Conservation (phyloP, 1,139 yeast genomes). For the Yamadazyma pseudoaaseri region DNA sequence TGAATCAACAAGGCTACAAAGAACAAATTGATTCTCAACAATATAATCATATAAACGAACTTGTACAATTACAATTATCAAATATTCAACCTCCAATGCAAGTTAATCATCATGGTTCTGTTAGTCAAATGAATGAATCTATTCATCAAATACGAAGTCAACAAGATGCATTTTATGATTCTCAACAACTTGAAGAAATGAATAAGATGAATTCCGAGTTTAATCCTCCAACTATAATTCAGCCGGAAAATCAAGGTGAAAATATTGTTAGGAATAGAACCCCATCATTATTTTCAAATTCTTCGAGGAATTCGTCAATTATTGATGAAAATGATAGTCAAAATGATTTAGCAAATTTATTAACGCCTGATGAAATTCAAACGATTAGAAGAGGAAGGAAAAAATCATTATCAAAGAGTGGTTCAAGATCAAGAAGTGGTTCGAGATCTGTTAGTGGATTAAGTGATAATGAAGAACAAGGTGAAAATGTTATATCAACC, state of each 20-base stretch:
- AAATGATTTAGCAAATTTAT: slow-evolving; percentile 14
- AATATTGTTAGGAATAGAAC: slow-evolving; percentile 24
- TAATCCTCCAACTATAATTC: slow-evolving; percentile 29
- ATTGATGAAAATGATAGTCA: slow-evolving; percentile 7
- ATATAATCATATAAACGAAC: slow-evolving; percentile 11
- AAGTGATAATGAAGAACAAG: slow-evolving; percentile 15
- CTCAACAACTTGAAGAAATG: slow-evolving; percentile 16
- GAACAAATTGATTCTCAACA: slow-evolving; percentile 8
- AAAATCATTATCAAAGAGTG: slow-evolving; percentile 13
- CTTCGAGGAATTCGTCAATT: slow-evolving; percentile 17
- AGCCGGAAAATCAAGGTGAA: slow-evolving; percentile 9
- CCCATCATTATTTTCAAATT: slow-evolving; percentile 45
- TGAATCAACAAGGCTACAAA: slow-evolving; percentile 5
- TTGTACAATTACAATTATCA: slow-evolving; percentile 10
- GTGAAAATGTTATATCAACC: slow-evolving; percentile 23
- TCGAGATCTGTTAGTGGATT: slow-evolving; percentile 18
- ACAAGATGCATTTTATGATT: slow-evolving; percentile 11
- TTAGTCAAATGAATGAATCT: neutral
- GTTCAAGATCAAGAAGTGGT: slow-evolving; percentile 20
- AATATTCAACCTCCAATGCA: slow-evolving; percentile 3
- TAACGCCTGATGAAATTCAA: slow-evolving; percentile 38
- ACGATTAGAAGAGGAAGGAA: slow-evolving; percentile 33
- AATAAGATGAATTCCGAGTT: slow-evolving; percentile 24
- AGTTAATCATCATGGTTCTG: neutral
- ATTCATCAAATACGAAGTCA: neutral